Base-by-base conservation (phyloP, 768 basidiomycete genomes). In the Lanmaoa rubissima region DNA sequence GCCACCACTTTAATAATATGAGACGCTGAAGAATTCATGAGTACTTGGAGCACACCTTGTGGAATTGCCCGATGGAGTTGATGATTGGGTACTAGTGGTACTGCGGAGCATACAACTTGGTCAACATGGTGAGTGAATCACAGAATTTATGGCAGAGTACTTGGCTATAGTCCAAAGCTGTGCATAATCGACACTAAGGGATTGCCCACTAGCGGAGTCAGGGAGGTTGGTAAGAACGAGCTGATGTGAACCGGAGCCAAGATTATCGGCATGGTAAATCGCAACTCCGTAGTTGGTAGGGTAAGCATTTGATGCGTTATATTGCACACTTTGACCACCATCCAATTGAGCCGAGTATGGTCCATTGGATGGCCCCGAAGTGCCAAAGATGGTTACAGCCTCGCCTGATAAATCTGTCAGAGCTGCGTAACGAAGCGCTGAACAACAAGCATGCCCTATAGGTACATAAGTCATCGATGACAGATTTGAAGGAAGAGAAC, bases 381-480 rank as follows among this genome's bases (percentile, higher is more conserved):
- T 74, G 14, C 80, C 79, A 42, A 74, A 81, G 12, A 82, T 54
- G 5, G 75, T 76, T 9, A 82, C 68, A 7, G 73, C 75, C 46
- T 77, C 76, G 42, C 78, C 81, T 77, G 42, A 42, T 21, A 35
- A 19, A 35, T 39, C 11, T 34, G 43, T 57, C 19, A 62, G 54
- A 45, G 43, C 14, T 12, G 35, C 4, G 5, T n/a, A 2, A 12
- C 0, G 19, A 21, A 43, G 14, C 11, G 19, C 5, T 11, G 17
- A 35, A 56, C 9, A 28, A 48, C 2, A 26, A 35, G 40, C 62
- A 45, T 65, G 58, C 71, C 69, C 69, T 71, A 21, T 16, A 31
- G 13, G 26, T n/a, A 24, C 34, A 13, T 59, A 19, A 60, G 59
- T 59, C 40, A 62, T 10, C 13, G 24, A 40, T 12, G 14, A 53